Conservation (phyloP, 441 rosid species). For the Pelargonium myrrhifolium region DNA sequence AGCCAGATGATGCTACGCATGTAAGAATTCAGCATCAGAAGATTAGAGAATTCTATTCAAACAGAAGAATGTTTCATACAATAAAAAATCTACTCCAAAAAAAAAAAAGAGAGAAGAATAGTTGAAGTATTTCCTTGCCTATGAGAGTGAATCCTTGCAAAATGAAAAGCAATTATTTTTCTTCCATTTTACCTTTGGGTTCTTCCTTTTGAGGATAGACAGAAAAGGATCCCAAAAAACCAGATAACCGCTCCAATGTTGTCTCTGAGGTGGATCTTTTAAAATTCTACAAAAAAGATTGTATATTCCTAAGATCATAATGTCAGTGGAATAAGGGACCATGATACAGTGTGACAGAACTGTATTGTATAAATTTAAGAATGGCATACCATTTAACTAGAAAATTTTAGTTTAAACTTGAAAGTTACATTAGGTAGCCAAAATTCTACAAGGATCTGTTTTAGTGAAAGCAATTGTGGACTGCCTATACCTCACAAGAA, state of each 20-base stretch:
- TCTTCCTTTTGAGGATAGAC: conserved; percentile 54
- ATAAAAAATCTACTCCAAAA: not conserved
- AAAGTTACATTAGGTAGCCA: no score
- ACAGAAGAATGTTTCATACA: not conserved
- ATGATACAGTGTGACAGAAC: not conserved
- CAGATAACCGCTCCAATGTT: conserved; percentile 66
- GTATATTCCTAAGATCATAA: not conserved
- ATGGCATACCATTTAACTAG: no score
- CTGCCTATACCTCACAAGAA: conserved; percentile 3
- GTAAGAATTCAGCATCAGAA: no score
- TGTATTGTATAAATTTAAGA: no score
- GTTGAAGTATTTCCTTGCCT: not conserved
- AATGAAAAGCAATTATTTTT: not conserved
- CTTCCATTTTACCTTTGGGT: conserved; percentile 36
- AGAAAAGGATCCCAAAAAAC: conserved; percentile 65
- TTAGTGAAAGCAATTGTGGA: no score
- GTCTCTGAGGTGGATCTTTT: conserved; percentile 75
- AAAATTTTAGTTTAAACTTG: no score
- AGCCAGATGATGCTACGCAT: not conserved
- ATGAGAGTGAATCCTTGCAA: not conserved
- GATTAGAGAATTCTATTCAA: not conserved
- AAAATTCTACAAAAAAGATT: conserved; percentile 36
- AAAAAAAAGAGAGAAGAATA: not conserved
- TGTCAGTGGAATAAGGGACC: not conserved
- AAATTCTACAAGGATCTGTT: no score